Evolutionary conservation across 371 early-diverging fungal genomes (phyloP), one percentile per base, ranked within the genome.

Genomic region (Phascolomyces articulosus): DNA sequence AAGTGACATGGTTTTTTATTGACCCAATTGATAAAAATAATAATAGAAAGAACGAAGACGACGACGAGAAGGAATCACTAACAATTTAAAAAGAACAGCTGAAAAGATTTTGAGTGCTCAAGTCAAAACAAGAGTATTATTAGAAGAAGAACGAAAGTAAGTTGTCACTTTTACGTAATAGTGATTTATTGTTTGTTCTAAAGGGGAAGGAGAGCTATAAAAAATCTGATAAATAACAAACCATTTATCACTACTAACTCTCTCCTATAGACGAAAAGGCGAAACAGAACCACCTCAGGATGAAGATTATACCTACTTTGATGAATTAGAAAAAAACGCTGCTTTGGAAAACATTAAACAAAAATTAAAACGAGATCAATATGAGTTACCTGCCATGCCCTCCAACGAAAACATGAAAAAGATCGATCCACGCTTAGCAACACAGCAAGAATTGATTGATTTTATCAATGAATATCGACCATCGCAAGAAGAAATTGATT

Each of bases 101-200:
- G 90, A 90, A 64, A 93, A 92, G 72, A 82, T 98, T 7, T 73
- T 96, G 40, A 80, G 84, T 21, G 85, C 93, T 1, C 95, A 92
- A 72, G 74, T 97, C 31, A 87, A 92, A 67, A 68, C 90, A 3
- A 74, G 72, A 24, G 85, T 90, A 0, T 40, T 93, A 7, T 62
- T 80, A 4, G 80, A 86, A 58, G 76, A 85, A 60, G 73, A 78
- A 27, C 66, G 66, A 57, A 74, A 66, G 86, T 82, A 82, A 72
- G 61, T 70, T 58, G 31, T 29, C 3, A 29, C 3, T 9, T 21
- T 21, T 38, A 40, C 21, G n/a, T 40, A 34, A 0, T 34, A 34
- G 34, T 34, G n/a, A n/a, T n/a, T n/a, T n/a, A n/a, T n/a, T n/a
- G n/a, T n/a, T n/a, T n/a, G n/a, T 56, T 18, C 49, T 34, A 41